A percentile compares a stretch with the other conserved stretches of the same genome.
phyloP scores from a whole-genome alignment of 2,329 filamentous ascomycete genomes.

The Ciborinia camelliae region DNA sequence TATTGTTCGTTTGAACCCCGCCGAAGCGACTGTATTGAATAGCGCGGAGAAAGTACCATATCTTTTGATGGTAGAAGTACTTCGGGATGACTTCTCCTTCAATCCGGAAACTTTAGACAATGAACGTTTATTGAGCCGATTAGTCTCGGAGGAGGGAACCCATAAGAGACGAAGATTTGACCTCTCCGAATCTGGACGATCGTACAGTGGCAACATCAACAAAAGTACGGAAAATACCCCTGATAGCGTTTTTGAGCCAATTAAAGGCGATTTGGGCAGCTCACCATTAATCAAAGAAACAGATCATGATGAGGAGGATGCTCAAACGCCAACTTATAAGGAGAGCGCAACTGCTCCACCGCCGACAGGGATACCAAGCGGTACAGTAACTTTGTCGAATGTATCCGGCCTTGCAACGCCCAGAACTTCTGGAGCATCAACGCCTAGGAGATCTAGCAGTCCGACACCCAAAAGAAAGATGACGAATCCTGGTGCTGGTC shows the following conservation, averaged over 20 bases:
- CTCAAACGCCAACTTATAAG: constrained; percentile 25
- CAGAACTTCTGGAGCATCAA: constrained; percentile 64
- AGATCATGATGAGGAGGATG: constrained; percentile 42
- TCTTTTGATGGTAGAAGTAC: constrained; percentile 77
- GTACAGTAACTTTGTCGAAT: constrained; percentile 57
- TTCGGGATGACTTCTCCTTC: constrained; percentile 79
- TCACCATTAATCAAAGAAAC: constrained; percentile 64
- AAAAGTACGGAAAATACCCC: constrained; percentile 37
- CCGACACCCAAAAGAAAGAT: constrained; percentile 59
- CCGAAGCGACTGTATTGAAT: constrained; percentile 80
- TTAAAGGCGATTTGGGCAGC: constrained; percentile 71
- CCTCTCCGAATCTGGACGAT: constrained; percentile 61
- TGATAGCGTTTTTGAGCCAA: constrained; percentile 83
- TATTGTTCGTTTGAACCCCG: constrained; percentile 78
- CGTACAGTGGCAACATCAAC: constrained; percentile 40
- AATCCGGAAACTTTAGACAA: constrained; percentile 73
- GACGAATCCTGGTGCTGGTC: constrained; percentile 54
- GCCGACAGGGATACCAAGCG: constrained; percentile 57
- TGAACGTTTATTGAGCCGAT: constrained; percentile 56
- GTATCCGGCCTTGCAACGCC: constrained; percentile 61
- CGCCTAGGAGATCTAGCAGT: constrained; percentile 66
- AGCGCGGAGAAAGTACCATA: constrained; percentile 85
- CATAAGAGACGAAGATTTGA: constrained; percentile 61
- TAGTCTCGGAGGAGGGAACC: constrained; percentile 56
- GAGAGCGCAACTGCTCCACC: constrained; percentile 36